Percentiles rank a stretch among this genome's conserved stretches.
These are phyloP conservation scores for Lachnellula willkommii DNA, from an alignment of 2,329 filamentous ascomycete species.

Conservation along the genomic window DNA sequence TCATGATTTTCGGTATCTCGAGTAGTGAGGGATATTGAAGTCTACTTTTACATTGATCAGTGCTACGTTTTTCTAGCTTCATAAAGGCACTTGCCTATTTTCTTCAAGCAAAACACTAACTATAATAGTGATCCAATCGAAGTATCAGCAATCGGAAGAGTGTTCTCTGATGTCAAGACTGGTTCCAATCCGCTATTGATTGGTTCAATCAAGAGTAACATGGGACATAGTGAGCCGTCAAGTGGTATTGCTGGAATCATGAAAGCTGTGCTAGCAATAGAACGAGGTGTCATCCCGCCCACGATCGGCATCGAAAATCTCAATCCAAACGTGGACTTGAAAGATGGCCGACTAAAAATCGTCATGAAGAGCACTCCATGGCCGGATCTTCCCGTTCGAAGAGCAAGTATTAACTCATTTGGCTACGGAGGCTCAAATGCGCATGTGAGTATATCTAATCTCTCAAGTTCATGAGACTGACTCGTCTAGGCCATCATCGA, in stretches of 20 bases:
- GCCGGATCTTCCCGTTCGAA: neutral
- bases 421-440: slow-evolving; percentile 21
- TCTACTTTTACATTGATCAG: no score
- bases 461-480: no score
- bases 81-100: no score
- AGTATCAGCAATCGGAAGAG: neutral
- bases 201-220: neutral
- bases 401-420: slow-evolving; percentile 18
- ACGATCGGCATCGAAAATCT: neutral
- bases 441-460: slow-evolving; percentile 1
- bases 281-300: slow-evolving; percentile 2
- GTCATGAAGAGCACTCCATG: neutral
- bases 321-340: slow-evolving; percentile 3
- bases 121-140: neutral
- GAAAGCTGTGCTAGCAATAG: neutral
- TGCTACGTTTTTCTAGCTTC: no score
- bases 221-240: neutral
- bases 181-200: neutral
- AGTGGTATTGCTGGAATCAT: neutral
- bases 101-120: no score
- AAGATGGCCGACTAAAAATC: slow-evolving; percentile 31
- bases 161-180: neutral
- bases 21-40: no score
- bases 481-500: no score
- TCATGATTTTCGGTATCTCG: no score